These are phyloP conservation scores for Pyrus communis DNA, from an alignment of 306 rosid species.

Conservation along the genomic window DNA sequence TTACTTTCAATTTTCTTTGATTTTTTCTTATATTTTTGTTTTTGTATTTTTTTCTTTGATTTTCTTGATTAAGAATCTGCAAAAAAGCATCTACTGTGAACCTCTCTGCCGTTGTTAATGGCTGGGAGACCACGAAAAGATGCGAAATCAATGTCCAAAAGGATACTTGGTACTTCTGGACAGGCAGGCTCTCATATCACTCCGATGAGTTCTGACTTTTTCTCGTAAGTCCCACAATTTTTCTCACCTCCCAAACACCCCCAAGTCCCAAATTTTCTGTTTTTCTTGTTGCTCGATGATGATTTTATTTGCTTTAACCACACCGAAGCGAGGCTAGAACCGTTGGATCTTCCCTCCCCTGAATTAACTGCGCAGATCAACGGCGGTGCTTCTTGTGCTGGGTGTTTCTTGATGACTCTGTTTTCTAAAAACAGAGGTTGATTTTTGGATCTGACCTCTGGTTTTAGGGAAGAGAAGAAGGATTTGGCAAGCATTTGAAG, in stretches of 20 bases:
- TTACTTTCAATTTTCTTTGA: too few relatives aligned
- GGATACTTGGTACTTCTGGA: slow-evolving; percentile 40
- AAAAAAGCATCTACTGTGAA: slow-evolving; percentile 33
- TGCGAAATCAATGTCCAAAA: slow-evolving; percentile 32
- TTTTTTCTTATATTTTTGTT: too few relatives aligned
- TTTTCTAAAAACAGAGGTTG: slow-evolving; percentile 30
- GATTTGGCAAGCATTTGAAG: slow-evolving; percentile 32
- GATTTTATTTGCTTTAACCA: slow-evolving; percentile 75
- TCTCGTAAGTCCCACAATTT: slow-evolving; percentile 52
- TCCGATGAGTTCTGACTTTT: slow-evolving; percentile 39
- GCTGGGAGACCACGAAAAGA: slow-evolving; percentile 37
- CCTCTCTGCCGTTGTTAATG: slow-evolving; percentile 25
- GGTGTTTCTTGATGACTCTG: slow-evolving; percentile 21
- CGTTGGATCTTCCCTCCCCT: slow-evolving; percentile 1
- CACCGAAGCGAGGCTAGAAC: slow-evolving; percentile 35
- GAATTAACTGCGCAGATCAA: not conserved
- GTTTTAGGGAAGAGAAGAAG: slow-evolving; percentile 34
- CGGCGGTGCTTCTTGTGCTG: slow-evolving; percentile 22
- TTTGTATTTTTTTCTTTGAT: too few relatives aligned
- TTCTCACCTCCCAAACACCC: not conserved
- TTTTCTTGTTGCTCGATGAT: slow-evolving; percentile 47
- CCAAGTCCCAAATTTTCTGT: too few relatives aligned
- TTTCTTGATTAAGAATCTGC: too few relatives aligned
- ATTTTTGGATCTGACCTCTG: not conserved
- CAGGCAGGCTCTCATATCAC: slow-evolving; percentile 29